Conservation (phyloP, 768 basidiomycete species). For the Auricularia sp. region DNA sequence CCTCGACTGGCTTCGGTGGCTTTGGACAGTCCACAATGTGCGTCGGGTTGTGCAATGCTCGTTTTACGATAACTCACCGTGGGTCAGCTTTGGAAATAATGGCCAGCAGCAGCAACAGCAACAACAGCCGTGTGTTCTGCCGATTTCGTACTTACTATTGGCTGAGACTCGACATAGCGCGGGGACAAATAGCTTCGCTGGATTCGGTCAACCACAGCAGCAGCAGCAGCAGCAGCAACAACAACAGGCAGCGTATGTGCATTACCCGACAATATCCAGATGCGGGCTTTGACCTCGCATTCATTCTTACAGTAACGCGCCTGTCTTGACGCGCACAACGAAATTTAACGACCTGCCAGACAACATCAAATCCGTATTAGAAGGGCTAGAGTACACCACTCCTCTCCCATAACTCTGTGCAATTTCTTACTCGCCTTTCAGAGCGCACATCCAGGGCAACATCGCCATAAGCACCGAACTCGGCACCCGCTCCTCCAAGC, state of each 20-base stretch:
- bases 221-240: slow-evolving; percentile 1
- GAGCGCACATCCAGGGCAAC: slow-evolving; percentile 64
- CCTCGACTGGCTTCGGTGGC: background rate
- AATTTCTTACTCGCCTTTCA: slow-evolving; percentile 16
- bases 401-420: background rate
- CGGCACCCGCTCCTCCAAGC: slow-evolving; percentile 64
- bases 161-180: slow-evolving; percentile 14
- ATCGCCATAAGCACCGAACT: slow-evolving; percentile 74
- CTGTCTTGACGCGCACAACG: slow-evolving; percentile 38
- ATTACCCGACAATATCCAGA: slow-evolving; percentile 13
- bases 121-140: slow-evolving; percentile 13
- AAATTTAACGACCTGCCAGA: slow-evolving; percentile 82
- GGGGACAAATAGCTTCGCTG: slow-evolving; percentile 14
- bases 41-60: background rate
- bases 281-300: too few species aligned
- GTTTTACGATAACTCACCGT: background rate
- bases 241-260: slow-evolving; percentile 24
- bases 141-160: slow-evolving; percentile 16
- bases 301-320: background rate
- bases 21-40: background rate
- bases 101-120: slow-evolving; percentile 18
- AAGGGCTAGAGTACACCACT: slow-evolving; percentile 55
- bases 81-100: slow-evolving; percentile 19
- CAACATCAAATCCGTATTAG: slow-evolving; percentile 50
- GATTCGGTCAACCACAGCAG: slow-evolving; percentile 6